Percentiles rank a stretch among this genome's conserved stretches.
These are phyloP conservation scores for Epichloe typhina DNA, from an alignment of 2,329 filamentous ascomycete species.

Conservation along the genomic window DNA sequence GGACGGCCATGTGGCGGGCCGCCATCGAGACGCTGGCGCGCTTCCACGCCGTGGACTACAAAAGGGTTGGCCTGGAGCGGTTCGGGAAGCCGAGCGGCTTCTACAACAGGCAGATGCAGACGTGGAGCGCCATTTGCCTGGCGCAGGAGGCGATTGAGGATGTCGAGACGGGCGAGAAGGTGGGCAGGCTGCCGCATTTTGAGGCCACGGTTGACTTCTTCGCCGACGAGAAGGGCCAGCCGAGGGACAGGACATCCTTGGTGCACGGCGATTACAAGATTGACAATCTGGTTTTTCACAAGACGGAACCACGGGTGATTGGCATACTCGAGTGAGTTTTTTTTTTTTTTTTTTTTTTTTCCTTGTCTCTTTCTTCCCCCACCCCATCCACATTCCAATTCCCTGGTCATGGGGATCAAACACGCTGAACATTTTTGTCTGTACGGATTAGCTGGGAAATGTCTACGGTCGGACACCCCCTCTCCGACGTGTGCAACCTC, in stretches of 20 bases:
- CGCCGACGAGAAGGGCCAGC: conserved; percentile 52
- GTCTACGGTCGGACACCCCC: conserved; percentile 86
- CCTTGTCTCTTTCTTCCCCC: neutral
- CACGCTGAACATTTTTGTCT: conserved; percentile 9
- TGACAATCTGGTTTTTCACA: conserved; percentile 81
- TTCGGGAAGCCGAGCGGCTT: conserved; percentile 69
- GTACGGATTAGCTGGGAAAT: conserved; percentile 64
- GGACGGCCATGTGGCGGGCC: conserved; percentile 72
- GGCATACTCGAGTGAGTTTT: conserved; percentile 67
- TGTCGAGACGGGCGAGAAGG: conserved; percentile 59
- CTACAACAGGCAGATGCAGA: conserved; percentile 74
- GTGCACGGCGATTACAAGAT: conserved; percentile 98
- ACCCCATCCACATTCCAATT: neutral
- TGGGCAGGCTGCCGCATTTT: conserved; percentile 76
- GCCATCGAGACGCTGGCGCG: conserved; percentile 73
- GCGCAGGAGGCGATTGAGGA: conserved; percentile 67
- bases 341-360: conserved; percentile 13
- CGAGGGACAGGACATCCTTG: conserved; percentile 62
- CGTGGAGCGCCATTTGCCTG: conserved; percentile 64
- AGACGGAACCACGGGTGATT: conserved; percentile 75
- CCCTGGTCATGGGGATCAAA: neutral
- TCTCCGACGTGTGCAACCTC: conserved; percentile 82
- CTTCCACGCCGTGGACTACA: conserved; percentile 63
- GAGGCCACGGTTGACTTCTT: conserved; percentile 72
- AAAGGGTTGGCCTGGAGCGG: conserved; percentile 50